Base-by-base conservation (phyloP, 2,329 filamentous ascomycete species). In the Penicillium crustosum region DNA sequence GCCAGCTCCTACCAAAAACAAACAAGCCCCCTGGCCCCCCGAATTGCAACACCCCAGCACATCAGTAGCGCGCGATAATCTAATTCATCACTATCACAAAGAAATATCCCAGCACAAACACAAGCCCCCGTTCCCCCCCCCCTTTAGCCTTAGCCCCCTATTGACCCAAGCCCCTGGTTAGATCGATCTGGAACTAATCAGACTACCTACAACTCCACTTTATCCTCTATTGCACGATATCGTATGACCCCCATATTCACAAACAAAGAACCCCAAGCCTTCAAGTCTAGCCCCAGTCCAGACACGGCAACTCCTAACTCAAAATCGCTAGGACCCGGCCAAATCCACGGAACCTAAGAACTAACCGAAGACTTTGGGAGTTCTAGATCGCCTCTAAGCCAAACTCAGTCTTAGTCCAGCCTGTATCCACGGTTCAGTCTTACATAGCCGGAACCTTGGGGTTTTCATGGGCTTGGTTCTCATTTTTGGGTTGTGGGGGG, bases 301-400 rank as follows among this genome's bases (percentile, higher is more conserved):
- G 23, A 29, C 6, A 43, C 10, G 12, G 25, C 49, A 45, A 36
- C 49, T 6, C 36, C 15, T 15, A 42, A 52, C 27, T 36, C n/a
- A 41, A 44, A 44, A 15, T 2, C 12, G 17, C 29, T 19, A 15
- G 25, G 31, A 43, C 31, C 50, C 23, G 8, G 8, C 15, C 23
- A 39, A 25, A 29, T 12, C 12, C 12, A 45, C 12, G 29, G 31
- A 39, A 8, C 33, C 33, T 1, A 43, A 42, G 13, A 25, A 10
- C 23, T 25, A 10, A 6, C 2, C 13, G n/a, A 19, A 29, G 13
- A 8, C 35, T n/a, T 38, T 19, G 4, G 17, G 36, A 19, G 52
- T 41, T 54, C 52, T 48, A 39, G 52, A 54, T 41, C 17, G 6
- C 25, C 43, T 33, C 50, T 54, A 41, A 39, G 15, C 43, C 42